phyloP scores from a whole-genome alignment of 345 rosid species.

The Gossypium mustelinum region DNA sequence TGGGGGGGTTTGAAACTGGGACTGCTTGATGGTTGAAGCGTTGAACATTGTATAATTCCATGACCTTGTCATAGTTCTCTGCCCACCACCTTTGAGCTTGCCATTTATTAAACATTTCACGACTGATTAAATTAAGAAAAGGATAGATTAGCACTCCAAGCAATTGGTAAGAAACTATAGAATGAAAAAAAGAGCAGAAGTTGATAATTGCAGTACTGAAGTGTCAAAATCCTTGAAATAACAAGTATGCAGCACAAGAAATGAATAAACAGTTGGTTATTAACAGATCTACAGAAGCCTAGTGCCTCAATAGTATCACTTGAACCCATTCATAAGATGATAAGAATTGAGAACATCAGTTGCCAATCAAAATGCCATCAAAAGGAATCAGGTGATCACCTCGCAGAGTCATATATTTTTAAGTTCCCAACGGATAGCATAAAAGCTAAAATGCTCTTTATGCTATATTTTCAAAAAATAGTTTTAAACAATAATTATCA shows the following conservation, averaged over 20 bases:
- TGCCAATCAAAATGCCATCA: not conserved
- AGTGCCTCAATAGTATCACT: not conserved
- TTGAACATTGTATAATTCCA: conserved; percentile 93
- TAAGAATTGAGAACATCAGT: not conserved
- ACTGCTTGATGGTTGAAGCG: conserved; percentile 60
- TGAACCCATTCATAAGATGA: not conserved
- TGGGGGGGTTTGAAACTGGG: conserved; percentile 68
- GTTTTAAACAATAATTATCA: not conserved
- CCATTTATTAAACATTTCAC: conserved; percentile 90
- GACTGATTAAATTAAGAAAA: conserved; percentile 43
- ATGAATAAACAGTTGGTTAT: not conserved
- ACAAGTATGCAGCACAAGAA: not conserved
- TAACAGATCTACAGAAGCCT: not conserved
- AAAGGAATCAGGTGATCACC: not conserved
- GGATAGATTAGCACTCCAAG: conserved; percentile 6
- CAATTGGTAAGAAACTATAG: not conserved
- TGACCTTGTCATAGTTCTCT: conserved; percentile 81
- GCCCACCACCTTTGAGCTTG: conserved; percentile 99
- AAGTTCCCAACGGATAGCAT: not conserved
- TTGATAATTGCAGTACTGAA: conserved; percentile 2
- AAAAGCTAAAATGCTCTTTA: not conserved
- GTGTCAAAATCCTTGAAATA: conserved; percentile 3
- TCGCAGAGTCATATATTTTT: not conserved
- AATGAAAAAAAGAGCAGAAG: conserved; percentile 3
- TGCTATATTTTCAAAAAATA: not conserved